These are phyloP conservation scores for Paramecium sexaurelia DNA, from an alignment of 73 alveolate genomes.

Conservation along the genomic window DNA sequence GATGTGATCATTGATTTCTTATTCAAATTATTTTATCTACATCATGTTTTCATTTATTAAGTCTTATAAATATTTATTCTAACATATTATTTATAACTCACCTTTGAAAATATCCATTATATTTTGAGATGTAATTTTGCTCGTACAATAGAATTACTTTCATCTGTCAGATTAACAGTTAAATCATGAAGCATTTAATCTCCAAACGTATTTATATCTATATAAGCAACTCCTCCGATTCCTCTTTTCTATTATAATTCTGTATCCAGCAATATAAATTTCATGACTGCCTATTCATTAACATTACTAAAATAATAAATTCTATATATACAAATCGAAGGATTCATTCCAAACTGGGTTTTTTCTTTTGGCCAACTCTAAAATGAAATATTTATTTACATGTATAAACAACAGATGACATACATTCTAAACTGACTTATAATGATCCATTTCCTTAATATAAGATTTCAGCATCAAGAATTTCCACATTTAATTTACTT, in stretches of 20 bases:
- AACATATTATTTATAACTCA: neutral
- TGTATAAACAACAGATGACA: neutral
- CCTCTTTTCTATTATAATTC: neutral
- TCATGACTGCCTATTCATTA: neutral
- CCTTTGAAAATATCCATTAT: conserved; percentile 11
- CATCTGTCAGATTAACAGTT: neutral
- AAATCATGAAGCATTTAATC: conserved; percentile 44
- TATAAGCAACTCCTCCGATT: neutral
- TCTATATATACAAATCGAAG: neutral
- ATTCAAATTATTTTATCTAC: neutral
- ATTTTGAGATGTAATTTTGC: conserved; percentile 5
- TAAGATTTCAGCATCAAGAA: conserved; percentile 4
- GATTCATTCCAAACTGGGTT: conserved; percentile 29
- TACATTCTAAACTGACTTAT: neutral
- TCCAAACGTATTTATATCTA: neutral
- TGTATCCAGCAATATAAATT: neutral
- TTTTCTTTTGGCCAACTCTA: neutral
- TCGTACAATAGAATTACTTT: neutral
- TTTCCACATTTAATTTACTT: conserved; percentile 4
- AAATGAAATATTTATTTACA: neutral
- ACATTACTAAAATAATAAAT: neutral
- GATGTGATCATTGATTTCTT: conserved; percentile 6
- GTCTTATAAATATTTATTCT: conserved; percentile 36
- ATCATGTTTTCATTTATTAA: neutral
- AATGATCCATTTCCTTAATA: conserved; percentile 14